These are phyloP conservation scores for Camellia granthamiana DNA, from an alignment of 148 eudicot genomes.

Conservation along the genomic window DNA sequence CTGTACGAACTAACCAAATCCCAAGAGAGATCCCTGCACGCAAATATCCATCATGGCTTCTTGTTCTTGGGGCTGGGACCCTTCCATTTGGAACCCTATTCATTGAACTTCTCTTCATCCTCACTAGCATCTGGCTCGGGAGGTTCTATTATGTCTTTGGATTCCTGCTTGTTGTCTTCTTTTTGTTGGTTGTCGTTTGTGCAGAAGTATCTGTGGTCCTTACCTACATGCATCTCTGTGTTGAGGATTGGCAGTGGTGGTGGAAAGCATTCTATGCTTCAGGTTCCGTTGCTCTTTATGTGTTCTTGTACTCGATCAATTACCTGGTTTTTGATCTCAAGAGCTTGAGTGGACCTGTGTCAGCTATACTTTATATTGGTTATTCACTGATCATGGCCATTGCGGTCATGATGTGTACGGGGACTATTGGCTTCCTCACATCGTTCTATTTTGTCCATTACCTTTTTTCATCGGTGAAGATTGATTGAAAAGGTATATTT, in stretches of 20 bases:
- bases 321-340: constrained; percentile 57
- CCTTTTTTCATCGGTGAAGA: constrained; percentile 68
- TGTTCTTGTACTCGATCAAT: constrained; percentile 62
- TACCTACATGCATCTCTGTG: constrained; percentile 69
- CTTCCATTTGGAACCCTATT: constrained; percentile 69
- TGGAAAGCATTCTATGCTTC: constrained; percentile 71
- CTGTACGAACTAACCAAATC: constrained; percentile 58
- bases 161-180: constrained; percentile 49
- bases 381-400: constrained; percentile 59
- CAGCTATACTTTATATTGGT: constrained; percentile 60
- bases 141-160: constrained; percentile 66
- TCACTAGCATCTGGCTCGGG: constrained; percentile 62
- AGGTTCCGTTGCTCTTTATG: constrained; percentile 60
- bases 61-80: constrained; percentile 66
- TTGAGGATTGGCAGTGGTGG: constrained; percentile 81
- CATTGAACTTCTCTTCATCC: constrained; percentile 60
- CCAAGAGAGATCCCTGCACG: constrained; percentile 59
- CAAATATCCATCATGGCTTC: constrained; percentile 63
- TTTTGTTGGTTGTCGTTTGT: constrained; percentile 47
- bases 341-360: constrained; percentile 57
- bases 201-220: constrained; percentile 61
- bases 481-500: constrained; percentile 27
- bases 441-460: constrained; percentile 61
- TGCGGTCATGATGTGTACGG: constrained; percentile 61
- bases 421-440: constrained; percentile 55